Evolutionary conservation across 495 filamentous ascomycete species (phyloP), one percentile per base, ranked within the genome.

Genomic region (Lichenothelia convexa): DNA sequence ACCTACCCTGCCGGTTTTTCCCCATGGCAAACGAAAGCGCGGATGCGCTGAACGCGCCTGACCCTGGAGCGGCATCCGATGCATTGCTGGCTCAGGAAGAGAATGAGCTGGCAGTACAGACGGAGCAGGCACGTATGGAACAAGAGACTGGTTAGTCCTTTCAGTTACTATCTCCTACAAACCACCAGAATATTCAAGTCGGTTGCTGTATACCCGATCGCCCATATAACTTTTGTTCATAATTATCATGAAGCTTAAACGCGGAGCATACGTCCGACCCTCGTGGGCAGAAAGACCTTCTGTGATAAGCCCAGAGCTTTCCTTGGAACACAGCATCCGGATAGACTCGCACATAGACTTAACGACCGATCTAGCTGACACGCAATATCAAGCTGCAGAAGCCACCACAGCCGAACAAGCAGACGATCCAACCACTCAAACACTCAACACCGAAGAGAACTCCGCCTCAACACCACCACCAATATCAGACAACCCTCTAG

Each of bases 401-500:
- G 40, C 42, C 3, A 15, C 45, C 3, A 50, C 48, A 45, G 34
- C 23, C 15, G 45, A 44, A 27, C 39, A 29, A 20, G n/a, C 40
- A 60, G 71, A 73, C 50, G 59, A 71, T 37, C 56, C 70, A 19
- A 68, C 70, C 63, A 4, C 21, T 39, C 11, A 42, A 45, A 29
- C 19, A 42, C 8, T 55, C 63, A 21, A 64, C 68, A 31, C 67
- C n/a, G n/a, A 9, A 29, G 24, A 2, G 15, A 13, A 67, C 43
- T 67, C 75, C 16, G 43, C 60, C 18, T 55, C 63, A 31, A 64
- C 70, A 22, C 65, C 70, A 27, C 60, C 62, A 38, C 60, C 59
- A 39, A 48, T 67, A 36, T 82, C 79, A 30, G 81, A 91, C 55
- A 85, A 87, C 54, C 81, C 79, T 31, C 62, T 89, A 43, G 82